Percentiles rank a stretch among this genome's conserved stretches.
phyloP scores from a whole-genome alignment of 2,329 filamentous ascomycete species.

The Phialocephala subalpina region DNA sequence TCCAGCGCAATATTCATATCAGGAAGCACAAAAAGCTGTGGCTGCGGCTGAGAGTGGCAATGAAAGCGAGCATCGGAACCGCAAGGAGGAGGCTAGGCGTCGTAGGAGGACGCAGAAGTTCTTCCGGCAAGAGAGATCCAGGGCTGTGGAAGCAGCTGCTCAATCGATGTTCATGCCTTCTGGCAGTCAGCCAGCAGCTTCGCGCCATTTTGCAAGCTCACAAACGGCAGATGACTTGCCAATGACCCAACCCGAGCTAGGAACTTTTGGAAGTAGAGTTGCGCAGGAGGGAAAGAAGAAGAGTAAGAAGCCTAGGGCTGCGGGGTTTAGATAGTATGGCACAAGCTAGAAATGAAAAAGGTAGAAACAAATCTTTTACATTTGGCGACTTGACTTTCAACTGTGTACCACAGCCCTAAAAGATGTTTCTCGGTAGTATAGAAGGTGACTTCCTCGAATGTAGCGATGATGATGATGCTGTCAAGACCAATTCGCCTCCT shows the following conservation, averaged over 20 bases:
- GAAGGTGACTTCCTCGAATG: too few relatives aligned
- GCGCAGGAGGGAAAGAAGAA: slow-evolving; percentile 51
- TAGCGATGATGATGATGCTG: too few relatives aligned
- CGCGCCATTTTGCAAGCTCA: slow-evolving; percentile 37
- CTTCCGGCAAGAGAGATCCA: slow-evolving; percentile 37
- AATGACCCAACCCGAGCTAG: slow-evolving; percentile 57
- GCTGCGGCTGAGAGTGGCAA: slow-evolving; percentile 31
- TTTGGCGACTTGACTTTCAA: too few relatives aligned
- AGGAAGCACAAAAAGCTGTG: slow-evolving; percentile 28
- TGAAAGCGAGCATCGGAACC: slow-evolving; percentile 30
- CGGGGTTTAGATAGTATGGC: slow-evolving; percentile 38
- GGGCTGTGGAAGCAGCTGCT: slow-evolving; percentile 49
- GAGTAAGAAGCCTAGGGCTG: slow-evolving; percentile 47
- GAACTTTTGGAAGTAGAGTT: slow-evolving; percentile 54
- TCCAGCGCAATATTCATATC: slow-evolving; percentile 45
- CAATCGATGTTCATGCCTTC: slow-evolving; percentile 48
- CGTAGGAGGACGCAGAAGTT: slow-evolving; percentile 42
- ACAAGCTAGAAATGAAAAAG: background rate
- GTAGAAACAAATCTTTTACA: background rate
- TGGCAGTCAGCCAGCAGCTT: slow-evolving; percentile 40
- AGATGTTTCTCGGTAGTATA: too few relatives aligned
- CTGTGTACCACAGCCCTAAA: too few relatives aligned
- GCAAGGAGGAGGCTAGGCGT: slow-evolving; percentile 39
- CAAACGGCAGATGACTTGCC: slow-evolving; percentile 40
- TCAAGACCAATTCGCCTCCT: too few relatives aligned